Evolutionary conservation across 306 rosid genomes (phyloP), one percentile per base, ranked within the genome.

Genomic region (Cucurbita ficifolia): DNA sequence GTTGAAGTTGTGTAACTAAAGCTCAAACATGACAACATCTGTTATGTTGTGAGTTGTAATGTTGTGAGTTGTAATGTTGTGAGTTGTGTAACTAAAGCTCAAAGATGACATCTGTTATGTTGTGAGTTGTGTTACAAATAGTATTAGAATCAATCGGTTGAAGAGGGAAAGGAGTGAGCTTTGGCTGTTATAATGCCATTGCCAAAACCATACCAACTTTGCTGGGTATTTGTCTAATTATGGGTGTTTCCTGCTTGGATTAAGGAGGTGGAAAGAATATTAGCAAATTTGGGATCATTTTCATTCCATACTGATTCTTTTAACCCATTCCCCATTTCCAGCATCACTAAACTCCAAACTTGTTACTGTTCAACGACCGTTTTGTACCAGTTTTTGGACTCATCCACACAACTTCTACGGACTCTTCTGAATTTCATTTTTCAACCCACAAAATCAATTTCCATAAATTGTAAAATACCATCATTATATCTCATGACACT

Each of bases 361-460:
- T 14, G 33, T 63, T 63, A 63, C 50, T 63, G 40, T 63, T 63
- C 50, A 63, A 63, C 50, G 50, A 63, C 70, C 19, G 70, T 63
- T 39, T 38, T 63, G 70, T 40, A 63, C 18, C 70, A 63, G 70
- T 40, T 61, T 60, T 60, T 60, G 67, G 67, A 60, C 42, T 60
- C 11, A 33, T 35, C 4, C 19, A 7, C 67, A 61, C 36, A 45
- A 36, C 6, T 58, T 24, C 8, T 0, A 57, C 62, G 10, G 9
- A 57, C 62, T 22, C 62, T 2, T 57, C 62, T 10, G 38, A 11
- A 24, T 57, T 10, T 24, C 61, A 55, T 8, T 55, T 55, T 21
- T 21, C 61, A 61, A 36, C 40, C 13, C 68, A 61, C 46, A 35
- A 16, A 33, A 36, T 36, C 68, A 35, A 36, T 35, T 36, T 1